Evolutionary conservation across 805 yeast species (phyloP), one percentile per base, ranked within the genome.

Genomic region (Wickerhamiella australiensis): DNA sequence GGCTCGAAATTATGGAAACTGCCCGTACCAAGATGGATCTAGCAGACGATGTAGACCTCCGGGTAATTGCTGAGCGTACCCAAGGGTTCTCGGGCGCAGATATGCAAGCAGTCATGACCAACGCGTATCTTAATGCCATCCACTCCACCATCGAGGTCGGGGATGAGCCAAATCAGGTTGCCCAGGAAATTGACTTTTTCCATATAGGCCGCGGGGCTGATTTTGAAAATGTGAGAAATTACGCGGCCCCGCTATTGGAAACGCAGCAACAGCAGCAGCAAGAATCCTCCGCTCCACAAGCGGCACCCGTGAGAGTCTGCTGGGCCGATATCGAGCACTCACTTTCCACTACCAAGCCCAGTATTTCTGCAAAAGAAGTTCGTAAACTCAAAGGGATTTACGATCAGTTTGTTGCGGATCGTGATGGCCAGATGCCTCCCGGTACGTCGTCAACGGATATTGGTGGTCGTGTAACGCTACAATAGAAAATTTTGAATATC

Each of bases 1-100:
- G 97, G 31, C 61, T 77, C 35, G 94, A 84, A 61, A 88, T 92
- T 45, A 61, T 92, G 50, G 54, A 62, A 41, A 62, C 68, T 6
- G 60, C 82, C 40, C 70, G 77, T 1, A 65, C 68, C 23, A 81
- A 79, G 43, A 82, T 88, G 83, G 68, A 67, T 17, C 61, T 85
- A 8, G 67, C 62, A 12, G 71, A 68, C 17, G 72, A 65, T 21
- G 80, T 79, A n/a, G 66, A 75, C 43, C 62, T 86, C 42, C 64
- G 65, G 1, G 68, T 62, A 5, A 65, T 86, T 45, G 88, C 94
- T 0, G 55, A 59, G 9, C 55, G 61, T 3, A 79, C 95, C 0
- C 77, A 73, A 0, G 95, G 96, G 0, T 88, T 75, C 57, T 83
- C 96, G 12, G 96, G 96, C 13, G 98, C 98, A 0, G 98, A 90